phyloP scores from a whole-genome alignment of 257 asterid genomes.

The Knoxia roxburghii region DNA sequence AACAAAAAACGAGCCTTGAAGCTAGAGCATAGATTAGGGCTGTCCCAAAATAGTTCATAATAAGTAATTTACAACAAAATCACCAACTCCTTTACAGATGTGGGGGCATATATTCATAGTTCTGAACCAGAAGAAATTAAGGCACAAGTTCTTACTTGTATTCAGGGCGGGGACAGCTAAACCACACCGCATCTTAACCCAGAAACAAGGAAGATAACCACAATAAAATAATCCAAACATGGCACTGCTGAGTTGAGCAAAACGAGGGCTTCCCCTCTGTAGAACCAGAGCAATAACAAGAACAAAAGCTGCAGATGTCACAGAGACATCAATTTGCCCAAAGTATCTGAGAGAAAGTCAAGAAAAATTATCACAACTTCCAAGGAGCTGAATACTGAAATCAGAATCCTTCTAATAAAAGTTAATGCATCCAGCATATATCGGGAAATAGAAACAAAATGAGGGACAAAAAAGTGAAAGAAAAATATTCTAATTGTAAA shows the following conservation, averaged over 20 bases:
- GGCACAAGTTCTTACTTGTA: slow-evolving; percentile 53
- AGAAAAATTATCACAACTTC: slow-evolving; percentile 6
- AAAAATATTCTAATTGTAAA: neutral
- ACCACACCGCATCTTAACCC: slow-evolving; percentile 94
- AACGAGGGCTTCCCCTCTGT: slow-evolving; percentile 90
- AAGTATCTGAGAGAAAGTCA: slow-evolving; percentile 49
- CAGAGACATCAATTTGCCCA: slow-evolving; percentile 88
- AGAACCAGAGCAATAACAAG: slow-evolving; percentile 67
- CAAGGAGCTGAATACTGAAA: slow-evolving; percentile 3
- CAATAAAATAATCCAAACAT: slow-evolving; percentile 95
- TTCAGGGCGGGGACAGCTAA: slow-evolving; percentile 78
- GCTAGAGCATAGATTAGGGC: neutral
- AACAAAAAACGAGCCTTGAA: neutral
- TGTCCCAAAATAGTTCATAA: neutral
- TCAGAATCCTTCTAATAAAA: neutral
- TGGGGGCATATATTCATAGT: neutral
- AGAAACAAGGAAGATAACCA: slow-evolving; percentile 98
- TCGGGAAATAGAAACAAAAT: neutral
- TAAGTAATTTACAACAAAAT: neutral
- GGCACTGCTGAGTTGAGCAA: slow-evolving; percentile 87
- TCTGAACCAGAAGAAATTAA: neutral
- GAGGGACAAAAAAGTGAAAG: neutral
- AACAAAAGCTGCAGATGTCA: slow-evolving; percentile 89
- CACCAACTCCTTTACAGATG: neutral
- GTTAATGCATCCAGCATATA: neutral